These are phyloP conservation scores for Xerocomus cyaneibrunnescens DNA, from an alignment of 1,284 basidiomycete species.

Conservation along the genomic window DNA sequence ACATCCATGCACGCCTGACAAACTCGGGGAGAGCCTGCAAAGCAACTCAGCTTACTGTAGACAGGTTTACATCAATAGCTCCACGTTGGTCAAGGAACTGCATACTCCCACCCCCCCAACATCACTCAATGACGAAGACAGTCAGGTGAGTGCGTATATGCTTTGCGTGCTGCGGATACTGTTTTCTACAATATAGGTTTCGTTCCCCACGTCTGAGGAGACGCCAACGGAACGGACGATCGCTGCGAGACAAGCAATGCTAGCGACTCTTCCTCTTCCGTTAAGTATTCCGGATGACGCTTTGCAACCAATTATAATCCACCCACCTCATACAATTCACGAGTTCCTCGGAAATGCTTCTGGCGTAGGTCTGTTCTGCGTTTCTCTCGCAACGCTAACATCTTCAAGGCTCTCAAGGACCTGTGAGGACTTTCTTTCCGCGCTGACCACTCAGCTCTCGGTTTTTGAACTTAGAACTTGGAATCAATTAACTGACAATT, in stretches of 20 bases:
- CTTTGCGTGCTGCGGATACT: not conserved
- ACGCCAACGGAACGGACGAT: slow-evolving; percentile 50
- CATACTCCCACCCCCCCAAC: not conserved
- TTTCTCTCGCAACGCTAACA: slow-evolving; percentile 12
- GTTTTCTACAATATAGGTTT: slow-evolving; percentile 11
- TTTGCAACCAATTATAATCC: slow-evolving; percentile 64
- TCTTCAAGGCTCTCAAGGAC: slow-evolving; percentile 41
- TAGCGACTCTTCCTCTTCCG: slow-evolving; percentile 62
- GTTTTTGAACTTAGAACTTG: not conserved
- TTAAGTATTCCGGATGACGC: slow-evolving; percentile 58
- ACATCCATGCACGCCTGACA: slow-evolving; percentile 26
- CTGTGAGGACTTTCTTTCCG: slow-evolving; percentile 42
- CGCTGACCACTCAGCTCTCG: not conserved
- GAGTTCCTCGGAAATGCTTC: slow-evolving; percentile 65
- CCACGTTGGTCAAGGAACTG: slow-evolving; percentile 5
- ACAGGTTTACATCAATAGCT: slow-evolving; percentile 12
- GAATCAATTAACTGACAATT: slow-evolving; percentile 1
- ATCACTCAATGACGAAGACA: slow-evolving; percentile 3
- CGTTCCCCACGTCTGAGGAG: slow-evolving; percentile 17
- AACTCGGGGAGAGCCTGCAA: slow-evolving; percentile 22
- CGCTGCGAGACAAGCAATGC: slow-evolving; percentile 50
- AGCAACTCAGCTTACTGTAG: slow-evolving; percentile 30
- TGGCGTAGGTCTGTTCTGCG: slow-evolving; percentile 44
- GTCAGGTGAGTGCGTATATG: slow-evolving; percentile 25
- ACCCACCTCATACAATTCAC: slow-evolving; percentile 57